Percentiles rank a stretch among this genome's conserved stretches.
Evolutionary conservation across 305 asterid species (phyloP).

Genomic region (Fraxinus velutina): DNA sequence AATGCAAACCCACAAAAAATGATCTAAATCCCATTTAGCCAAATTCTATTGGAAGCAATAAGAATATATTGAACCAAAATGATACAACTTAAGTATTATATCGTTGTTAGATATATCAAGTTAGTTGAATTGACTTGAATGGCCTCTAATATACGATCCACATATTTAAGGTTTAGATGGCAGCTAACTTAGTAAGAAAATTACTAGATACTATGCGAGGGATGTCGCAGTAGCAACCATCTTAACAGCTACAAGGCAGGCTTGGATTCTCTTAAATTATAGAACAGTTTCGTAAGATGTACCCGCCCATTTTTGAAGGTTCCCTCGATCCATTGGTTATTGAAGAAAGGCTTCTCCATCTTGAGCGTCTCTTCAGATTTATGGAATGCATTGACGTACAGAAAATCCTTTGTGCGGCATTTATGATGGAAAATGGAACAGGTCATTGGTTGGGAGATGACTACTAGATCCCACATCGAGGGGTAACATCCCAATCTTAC

Average conservation of each 20-base stretch:
- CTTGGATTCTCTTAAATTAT: background rate
- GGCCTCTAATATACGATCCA: background rate
- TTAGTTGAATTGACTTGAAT: background rate
- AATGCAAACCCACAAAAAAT: background rate
- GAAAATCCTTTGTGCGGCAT: background rate
- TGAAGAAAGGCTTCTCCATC: background rate
- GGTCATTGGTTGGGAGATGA: background rate
- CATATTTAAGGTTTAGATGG: too few species aligned
- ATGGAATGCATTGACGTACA: background rate
- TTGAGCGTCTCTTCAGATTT: background rate
- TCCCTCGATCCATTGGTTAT: background rate
- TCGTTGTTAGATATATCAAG: background rate
- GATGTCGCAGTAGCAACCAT: background rate
- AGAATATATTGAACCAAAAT: background rate
- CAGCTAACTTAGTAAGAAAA: too few species aligned
- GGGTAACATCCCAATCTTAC: background rate
- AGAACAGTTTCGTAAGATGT: too few species aligned
- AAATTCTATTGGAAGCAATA: background rate
- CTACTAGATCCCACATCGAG: background rate
- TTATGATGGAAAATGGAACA: background rate
- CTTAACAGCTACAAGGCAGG: background rate
- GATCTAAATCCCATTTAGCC: background rate
- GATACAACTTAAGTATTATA: background rate
- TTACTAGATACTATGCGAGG: background rate
- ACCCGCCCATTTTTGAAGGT: background rate